Conservation (phyloP, 352 stramenopile species). For the Phytophthora palmivora region DNA sequence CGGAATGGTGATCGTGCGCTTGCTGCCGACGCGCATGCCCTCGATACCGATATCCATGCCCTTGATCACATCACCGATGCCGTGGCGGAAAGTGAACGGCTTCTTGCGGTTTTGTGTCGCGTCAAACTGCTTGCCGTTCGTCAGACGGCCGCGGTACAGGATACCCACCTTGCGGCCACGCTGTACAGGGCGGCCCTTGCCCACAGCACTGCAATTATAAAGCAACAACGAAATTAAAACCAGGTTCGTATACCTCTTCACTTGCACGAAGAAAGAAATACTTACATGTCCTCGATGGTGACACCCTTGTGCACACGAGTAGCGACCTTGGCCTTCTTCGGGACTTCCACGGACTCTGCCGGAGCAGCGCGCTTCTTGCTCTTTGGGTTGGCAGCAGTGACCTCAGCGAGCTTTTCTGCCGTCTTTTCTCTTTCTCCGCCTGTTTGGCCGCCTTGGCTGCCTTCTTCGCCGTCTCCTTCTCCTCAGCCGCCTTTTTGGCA, state of each 20-base stretch:
- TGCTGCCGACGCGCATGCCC: slow-evolving; percentile 85
- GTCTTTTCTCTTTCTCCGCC: slow-evolving; percentile 56
- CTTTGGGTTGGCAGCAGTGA: slow-evolving; percentile 42
- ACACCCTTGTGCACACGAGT: slow-evolving; percentile 79
- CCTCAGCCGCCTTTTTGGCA: slow-evolving; percentile 36
- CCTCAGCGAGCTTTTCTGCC: slow-evolving; percentile 59
- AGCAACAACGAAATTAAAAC: too few species aligned
- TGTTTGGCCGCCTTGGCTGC: slow-evolving; percentile 32
- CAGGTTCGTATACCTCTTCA: too few species aligned
- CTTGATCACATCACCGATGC: slow-evolving; percentile 93
- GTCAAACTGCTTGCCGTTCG: slow-evolving; percentile 90
- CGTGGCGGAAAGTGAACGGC: slow-evolving; percentile 86
- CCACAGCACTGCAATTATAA: slow-evolving; percentile 55
- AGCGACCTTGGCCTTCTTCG: slow-evolving; percentile 80
- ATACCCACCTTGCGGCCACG: slow-evolving; percentile 83
- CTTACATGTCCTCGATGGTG: slow-evolving; percentile 81
- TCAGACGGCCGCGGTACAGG: slow-evolving; percentile 80
- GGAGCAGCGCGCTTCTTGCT: slow-evolving; percentile 77
- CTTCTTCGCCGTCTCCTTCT: slow-evolving; percentile 46
- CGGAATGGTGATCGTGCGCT: slow-evolving; percentile 95
- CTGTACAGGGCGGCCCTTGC: slow-evolving; percentile 67
- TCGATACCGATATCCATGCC: slow-evolving; percentile 96
- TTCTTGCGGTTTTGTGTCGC: slow-evolving; percentile 82
- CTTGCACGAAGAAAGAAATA: slow-evolving; percentile 12
- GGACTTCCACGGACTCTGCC: slow-evolving; percentile 63